Percentiles rank a stretch among this genome's conserved stretches.
phyloP scores from a whole-genome alignment of 139 green algal genomes.

The Tetraselmis chui region DNA sequence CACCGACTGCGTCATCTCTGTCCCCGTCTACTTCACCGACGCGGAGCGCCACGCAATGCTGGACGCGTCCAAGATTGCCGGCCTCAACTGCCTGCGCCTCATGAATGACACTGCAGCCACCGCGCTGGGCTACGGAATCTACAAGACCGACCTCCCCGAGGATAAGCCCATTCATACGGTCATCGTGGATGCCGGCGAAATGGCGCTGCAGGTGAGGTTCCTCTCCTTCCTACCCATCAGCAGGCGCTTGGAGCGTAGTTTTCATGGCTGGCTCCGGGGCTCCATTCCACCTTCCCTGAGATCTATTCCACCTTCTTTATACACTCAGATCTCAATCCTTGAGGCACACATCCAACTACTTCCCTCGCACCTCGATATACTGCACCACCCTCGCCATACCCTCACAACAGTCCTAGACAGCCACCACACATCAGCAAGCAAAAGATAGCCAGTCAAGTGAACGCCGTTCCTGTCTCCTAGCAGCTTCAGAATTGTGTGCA shows the following conservation, averaged over 20 bases:
- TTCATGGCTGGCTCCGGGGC: too few relatives aligned
- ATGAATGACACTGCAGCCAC: conserved; percentile 95
- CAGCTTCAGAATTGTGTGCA: not conserved
- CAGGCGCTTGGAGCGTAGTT: too few relatives aligned
- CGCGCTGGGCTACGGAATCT: conserved; percentile 96
- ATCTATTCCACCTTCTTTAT: too few relatives aligned
- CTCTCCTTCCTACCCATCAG: too few relatives aligned
- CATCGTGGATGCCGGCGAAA: conserved; percentile 93
- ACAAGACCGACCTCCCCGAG: conserved; percentile 95
- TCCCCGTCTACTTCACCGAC: conserved; percentile 85
- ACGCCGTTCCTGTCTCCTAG: too few relatives aligned
- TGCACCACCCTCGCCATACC: too few relatives aligned
- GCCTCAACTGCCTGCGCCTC: conserved; percentile 86
- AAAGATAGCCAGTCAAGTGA: too few relatives aligned
- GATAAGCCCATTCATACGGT: conserved; percentile 76
- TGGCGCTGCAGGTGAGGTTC: conserved; percentile 78
- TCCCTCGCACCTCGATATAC: too few relatives aligned
- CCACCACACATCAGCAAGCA: conserved; percentile 1
- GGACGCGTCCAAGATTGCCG: conserved; percentile 49
- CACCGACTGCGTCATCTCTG: conserved; percentile 85
- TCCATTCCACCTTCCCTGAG: too few relatives aligned
- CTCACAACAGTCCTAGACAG: too few relatives aligned
- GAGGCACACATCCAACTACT: too few relatives aligned
- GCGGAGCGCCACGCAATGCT: conserved; percentile 80
- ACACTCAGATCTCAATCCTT: too few relatives aligned